These are phyloP conservation scores for Crepidotus variabilis DNA, from an alignment of 768 basidiomycete genomes.

Conservation along the genomic window DNA sequence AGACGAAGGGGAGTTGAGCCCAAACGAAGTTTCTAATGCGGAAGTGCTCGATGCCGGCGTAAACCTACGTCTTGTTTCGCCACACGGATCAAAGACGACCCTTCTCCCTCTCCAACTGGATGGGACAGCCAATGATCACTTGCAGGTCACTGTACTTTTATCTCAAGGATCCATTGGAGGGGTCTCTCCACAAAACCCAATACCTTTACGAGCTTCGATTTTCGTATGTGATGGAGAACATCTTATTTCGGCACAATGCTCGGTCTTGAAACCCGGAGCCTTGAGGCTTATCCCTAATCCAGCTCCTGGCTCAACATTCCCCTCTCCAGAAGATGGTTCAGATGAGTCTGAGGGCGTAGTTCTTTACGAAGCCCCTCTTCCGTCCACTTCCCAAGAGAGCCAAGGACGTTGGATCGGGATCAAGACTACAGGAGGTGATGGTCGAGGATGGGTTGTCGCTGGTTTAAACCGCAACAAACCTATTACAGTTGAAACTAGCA, in stretches of 20 bases:
- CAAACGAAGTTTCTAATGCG: slow-evolving; percentile 23
- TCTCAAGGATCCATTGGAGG: slow-evolving; percentile 53
- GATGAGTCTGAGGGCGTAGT: slow-evolving; percentile 77
- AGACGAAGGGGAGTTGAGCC: slow-evolving; percentile 13
- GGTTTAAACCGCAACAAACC: slow-evolving; percentile 37
- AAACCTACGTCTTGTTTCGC: slow-evolving; percentile 41
- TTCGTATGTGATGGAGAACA: slow-evolving; percentile 35
- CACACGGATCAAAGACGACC: slow-evolving; percentile 39
- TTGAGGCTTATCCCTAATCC: slow-evolving; percentile 67
- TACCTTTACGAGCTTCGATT: slow-evolving; percentile 44
- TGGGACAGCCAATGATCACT: slow-evolving; percentile 4
- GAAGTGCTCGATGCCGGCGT: slow-evolving; percentile 32
- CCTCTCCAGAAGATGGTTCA: slow-evolving; percentile 60
- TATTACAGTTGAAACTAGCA: slow-evolving; percentile 28
- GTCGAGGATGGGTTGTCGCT: slow-evolving; percentile 60
- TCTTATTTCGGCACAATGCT: slow-evolving; percentile 31
- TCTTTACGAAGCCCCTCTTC: slow-evolving; percentile 46
- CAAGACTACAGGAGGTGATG: slow-evolving; percentile 43
- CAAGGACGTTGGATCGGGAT: slow-evolving; percentile 47
- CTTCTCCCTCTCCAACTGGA: slow-evolving; percentile 42
- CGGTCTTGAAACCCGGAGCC: slow-evolving; percentile 35
- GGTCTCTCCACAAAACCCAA: slow-evolving; percentile 45
- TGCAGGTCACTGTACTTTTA: slow-evolving; percentile 51
- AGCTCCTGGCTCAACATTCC: slow-evolving; percentile 49
- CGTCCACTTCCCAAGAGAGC: background rate